These are phyloP conservation scores for Komagataea norvegica DNA, from an alignment of 1,139 yeast genomes.

Conservation along the genomic window DNA sequence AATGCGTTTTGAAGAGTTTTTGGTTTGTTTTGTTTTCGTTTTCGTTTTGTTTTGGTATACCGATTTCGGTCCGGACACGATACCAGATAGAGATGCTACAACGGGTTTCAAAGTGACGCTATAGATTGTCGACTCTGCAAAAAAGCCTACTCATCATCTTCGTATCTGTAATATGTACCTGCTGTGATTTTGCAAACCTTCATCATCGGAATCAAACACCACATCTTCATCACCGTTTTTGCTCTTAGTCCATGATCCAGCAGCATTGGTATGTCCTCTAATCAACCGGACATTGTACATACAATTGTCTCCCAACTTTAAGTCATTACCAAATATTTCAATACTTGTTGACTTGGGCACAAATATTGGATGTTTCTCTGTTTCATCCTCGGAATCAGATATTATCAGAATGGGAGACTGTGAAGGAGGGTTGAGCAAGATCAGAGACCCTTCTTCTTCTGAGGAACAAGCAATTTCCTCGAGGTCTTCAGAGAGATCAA, in stretches of 20 bases:
- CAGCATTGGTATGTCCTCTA: background rate
- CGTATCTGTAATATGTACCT: conserved; percentile 2
- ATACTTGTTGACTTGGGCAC: background rate
- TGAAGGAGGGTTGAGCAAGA: too few relatives aligned
- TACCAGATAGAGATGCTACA: too few relatives aligned
- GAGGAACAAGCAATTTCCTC: conserved; percentile 6
- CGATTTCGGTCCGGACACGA: too few relatives aligned
- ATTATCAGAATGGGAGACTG: background rate
- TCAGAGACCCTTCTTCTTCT: background rate
- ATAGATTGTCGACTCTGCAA: too few relatives aligned
- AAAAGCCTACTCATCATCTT: background rate
- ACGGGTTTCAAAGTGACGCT: background rate
- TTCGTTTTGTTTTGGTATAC: background rate
- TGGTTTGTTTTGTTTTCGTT: background rate
- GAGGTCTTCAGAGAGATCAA: background rate
- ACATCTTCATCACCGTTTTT: background rate
- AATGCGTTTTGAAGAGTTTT: too few relatives aligned
- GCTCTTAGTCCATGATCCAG: background rate
- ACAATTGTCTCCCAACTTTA: conserved; percentile 1
- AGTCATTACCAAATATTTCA: background rate
- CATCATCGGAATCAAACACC: conserved; percentile 1
- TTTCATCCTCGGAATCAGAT: conserved; percentile 6
- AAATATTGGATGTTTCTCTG: background rate
- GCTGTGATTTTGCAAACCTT: background rate
- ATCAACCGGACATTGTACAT: conserved; percentile 3